Conservation (phyloP, 768 basidiomycete genomes). For the Auricularia sp. region DNA sequence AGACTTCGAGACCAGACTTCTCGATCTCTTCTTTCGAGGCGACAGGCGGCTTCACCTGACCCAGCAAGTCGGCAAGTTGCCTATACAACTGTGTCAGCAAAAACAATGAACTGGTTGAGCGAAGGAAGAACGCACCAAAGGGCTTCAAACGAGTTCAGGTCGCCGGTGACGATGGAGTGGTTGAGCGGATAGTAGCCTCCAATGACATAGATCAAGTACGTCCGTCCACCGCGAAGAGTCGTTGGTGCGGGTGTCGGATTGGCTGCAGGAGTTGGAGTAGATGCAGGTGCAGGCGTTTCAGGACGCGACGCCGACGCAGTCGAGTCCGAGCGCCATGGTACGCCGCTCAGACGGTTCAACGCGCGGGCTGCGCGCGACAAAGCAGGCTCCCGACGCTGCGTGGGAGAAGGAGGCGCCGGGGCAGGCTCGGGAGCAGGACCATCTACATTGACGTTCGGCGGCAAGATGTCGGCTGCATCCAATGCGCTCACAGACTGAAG, state of each 20-base stretch:
- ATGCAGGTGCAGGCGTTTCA: not conserved
- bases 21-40: constrained; percentile 79
- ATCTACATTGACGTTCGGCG: constrained; percentile 9
- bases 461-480: constrained; percentile 19
- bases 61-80: constrained; percentile 76
- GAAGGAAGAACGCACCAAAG: constrained; percentile 42
- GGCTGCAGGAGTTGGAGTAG: not conserved
- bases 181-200: constrained; percentile 90
- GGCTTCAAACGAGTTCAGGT: constrained; percentile 69
- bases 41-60: constrained; percentile 74
- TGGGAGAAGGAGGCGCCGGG: not conserved
- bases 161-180: constrained; percentile 80
- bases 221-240: constrained; percentile 29
- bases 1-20: constrained; percentile 67
- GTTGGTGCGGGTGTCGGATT: constrained; percentile 4
- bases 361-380: constrained; percentile 52
- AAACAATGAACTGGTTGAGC: not conserved
- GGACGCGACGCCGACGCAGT: constrained; percentile 6
- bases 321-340: constrained; percentile 3
- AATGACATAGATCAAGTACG: constrained; percentile 86
- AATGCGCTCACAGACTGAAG: constrained; percentile 61
- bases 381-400: constrained; percentile 18
- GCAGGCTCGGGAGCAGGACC: not conserved
- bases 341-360: constrained; percentile 19
- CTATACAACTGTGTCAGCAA: constrained; percentile 24